Evolutionary conservation across 352 stramenopile genomes (phyloP).

Genomic region (Pythium sp.): DNA sequence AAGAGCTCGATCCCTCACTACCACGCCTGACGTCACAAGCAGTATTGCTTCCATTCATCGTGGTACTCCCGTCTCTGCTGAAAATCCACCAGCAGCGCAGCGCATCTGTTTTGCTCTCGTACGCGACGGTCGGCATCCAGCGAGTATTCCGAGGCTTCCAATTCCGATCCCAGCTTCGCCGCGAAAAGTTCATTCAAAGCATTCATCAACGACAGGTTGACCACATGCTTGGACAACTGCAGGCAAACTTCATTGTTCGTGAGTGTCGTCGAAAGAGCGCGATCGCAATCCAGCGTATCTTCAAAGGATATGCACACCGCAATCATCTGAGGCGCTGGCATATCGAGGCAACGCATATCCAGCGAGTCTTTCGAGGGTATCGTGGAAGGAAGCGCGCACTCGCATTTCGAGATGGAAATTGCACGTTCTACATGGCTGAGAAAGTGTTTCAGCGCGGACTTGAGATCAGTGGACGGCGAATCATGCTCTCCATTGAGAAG

Average conservation of each 20-base stretch:
- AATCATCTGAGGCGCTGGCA: conserved; percentile 30
- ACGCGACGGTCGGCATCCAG: conserved; percentile 43
- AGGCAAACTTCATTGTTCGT: conserved; percentile 31
- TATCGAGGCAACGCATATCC: conserved; percentile 34
- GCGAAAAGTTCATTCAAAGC: conserved; percentile 35
- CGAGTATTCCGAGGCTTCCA: conserved; percentile 54
- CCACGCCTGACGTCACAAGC: background rate
- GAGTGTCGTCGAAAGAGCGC: conserved; percentile 44
- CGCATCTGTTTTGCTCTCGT: conserved; percentile 18
- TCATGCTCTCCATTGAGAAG: conserved; percentile 68
- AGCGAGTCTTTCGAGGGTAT: conserved; percentile 54
- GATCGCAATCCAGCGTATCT: conserved; percentile 56
- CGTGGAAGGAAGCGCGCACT: conserved; percentile 47
- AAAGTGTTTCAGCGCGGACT: conserved; percentile 60
- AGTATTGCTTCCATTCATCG: conserved; percentile 20
- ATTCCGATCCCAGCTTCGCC: conserved; percentile 45
- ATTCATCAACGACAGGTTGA: conserved; percentile 55
- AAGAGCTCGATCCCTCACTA: background rate
- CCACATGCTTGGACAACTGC: conserved; percentile 28
- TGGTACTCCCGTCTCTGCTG: conserved; percentile 43
- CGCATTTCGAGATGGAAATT: conserved; percentile 62
- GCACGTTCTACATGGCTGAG: conserved; percentile 69
- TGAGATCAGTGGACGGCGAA: conserved; percentile 33
- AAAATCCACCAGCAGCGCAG: conserved; percentile 36
- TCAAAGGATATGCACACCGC: conserved; percentile 42